These are phyloP conservation scores for Nigrospora sphaerica DNA, from an alignment of 2,329 filamentous ascomycete genomes.

Conservation along the genomic window DNA sequence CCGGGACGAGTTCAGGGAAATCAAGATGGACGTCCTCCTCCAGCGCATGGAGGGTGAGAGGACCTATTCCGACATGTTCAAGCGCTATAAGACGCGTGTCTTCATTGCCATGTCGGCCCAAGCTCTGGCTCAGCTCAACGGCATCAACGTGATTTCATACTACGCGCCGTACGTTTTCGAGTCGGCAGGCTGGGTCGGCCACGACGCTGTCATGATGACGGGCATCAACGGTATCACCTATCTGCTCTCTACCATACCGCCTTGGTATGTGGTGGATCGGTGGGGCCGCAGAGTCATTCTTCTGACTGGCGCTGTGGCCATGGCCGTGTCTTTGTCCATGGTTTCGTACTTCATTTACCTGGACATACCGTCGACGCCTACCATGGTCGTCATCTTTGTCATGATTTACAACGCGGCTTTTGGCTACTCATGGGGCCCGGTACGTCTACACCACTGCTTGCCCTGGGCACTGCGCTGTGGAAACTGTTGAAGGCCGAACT, in stretches of 20 bases:
- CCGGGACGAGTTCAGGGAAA: constrained; percentile 92
- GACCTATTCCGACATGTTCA: constrained; percentile 91
- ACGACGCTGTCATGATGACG: constrained; percentile 90
- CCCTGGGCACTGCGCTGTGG: not conserved
- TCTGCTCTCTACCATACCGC: constrained; percentile 83
- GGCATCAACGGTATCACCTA: constrained; percentile 91
- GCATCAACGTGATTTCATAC: constrained; percentile 99
- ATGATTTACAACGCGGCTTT: constrained; percentile 99
- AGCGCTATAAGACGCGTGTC: constrained; percentile 81
- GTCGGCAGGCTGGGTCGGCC: constrained; percentile 90
- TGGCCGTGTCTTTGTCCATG: constrained; percentile 78
- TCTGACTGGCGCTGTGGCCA: constrained; percentile 80
- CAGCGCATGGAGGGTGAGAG: constrained; percentile 93
- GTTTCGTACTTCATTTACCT: constrained; percentile 97
- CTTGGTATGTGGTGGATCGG: constrained; percentile 93
- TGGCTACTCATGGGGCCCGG: constrained; percentile 85
- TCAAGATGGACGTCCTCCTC: constrained; percentile 95
- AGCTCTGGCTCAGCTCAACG: constrained; percentile 90
- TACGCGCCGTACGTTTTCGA: constrained; percentile 96
- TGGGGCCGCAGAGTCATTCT: constrained; percentile 88
- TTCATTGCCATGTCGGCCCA: constrained; percentile 99
- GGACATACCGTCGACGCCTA: constrained; percentile 70
- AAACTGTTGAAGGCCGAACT: not conserved
- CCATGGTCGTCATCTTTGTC: constrained; percentile 84
- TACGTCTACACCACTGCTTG: not conserved